Evolutionary conservation across 495 filamentous ascomycete species (phyloP), one percentile per base, ranked within the genome.

Genomic region (Collariella sp.): DNA sequence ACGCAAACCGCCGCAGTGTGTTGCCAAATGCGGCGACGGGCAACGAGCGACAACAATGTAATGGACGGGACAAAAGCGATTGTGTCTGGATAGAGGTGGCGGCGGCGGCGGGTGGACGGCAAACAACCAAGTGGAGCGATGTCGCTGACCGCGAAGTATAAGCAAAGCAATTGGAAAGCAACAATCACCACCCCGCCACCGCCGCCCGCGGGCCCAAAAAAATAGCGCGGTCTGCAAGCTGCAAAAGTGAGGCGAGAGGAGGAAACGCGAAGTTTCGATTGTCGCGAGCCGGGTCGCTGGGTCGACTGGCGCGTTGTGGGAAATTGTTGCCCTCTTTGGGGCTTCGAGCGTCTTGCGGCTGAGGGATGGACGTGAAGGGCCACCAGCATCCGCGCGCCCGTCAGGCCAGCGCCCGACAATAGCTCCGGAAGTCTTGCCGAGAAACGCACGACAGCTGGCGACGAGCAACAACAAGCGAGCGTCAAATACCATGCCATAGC

Each of bases 371-470:
- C 40, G 38, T 40, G 38, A 5, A 16, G 15, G n/a, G n/a, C 38
- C 26, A 31, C 26, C 7, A 38, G 35, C 35, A 38, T 38, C 35
- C 5, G 12, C 5, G 4, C 5, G 12, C 15, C 10, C n/a, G 26
- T 26, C 31, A 35, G 34, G 45, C 7, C n/a, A 47, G 29, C 12
- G 45, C 29, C 20, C 18, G 6, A 7, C 29, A 18, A 40, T 39
- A 39, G 39, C 5, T 18, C 35, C 34, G 47, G 35, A 11, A 41
- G 18, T 31, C 23, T 20, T 20, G 48, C 36, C 48, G 38, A 50
- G 48, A n/a, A 51, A 33, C 48, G 48, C 36, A 22, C n/a, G 35
- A 40, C 35, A 41, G 23, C 46, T 50, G 35, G 31, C 46, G 31
- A 48, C 18, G 26, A 31, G 18, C 16, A 35, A n/a, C n/a, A n/a